These are phyloP conservation scores for Cercospora berteroae DNA, from an alignment of 2,329 filamentous ascomycete species.

Conservation along the genomic window DNA sequence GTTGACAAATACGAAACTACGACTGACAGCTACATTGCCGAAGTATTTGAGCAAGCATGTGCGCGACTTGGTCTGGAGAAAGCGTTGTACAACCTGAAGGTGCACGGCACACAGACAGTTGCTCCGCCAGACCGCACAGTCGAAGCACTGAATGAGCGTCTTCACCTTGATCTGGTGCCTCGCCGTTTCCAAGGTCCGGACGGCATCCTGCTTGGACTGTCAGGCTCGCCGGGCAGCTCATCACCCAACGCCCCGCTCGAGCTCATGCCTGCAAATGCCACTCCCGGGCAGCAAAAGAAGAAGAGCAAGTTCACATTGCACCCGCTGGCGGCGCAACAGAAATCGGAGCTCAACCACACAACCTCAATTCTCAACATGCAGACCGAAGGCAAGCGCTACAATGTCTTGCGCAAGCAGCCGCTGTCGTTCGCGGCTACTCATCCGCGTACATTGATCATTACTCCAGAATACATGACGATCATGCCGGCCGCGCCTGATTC, in stretches of 20 bases:
- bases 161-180: conserved; percentile 72
- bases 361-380: conserved; percentile 45
- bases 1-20: conserved; percentile 69
- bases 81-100: conserved; percentile 73
- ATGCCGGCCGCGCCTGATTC: conserved; percentile 57
- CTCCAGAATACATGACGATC: conserved; percentile 84
- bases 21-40: conserved; percentile 78
- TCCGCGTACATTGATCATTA: conserved; percentile 73
- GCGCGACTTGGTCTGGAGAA: conserved; percentile 76
- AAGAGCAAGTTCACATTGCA: conserved; percentile 45
- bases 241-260: conserved; percentile 67
- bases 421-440: conserved; percentile 76
- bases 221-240: conserved; percentile 65
- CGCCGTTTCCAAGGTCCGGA: conserved; percentile 58
- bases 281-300: conserved; percentile 32
- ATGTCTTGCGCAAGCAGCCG: conserved; percentile 76
- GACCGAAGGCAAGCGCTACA: conserved; percentile 62
- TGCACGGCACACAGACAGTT: conserved; percentile 70
- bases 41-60: conserved; percentile 76
- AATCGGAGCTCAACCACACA: conserved; percentile 25
- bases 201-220: conserved; percentile 65
- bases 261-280: conserved; percentile 44
- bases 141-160: conserved; percentile 71
- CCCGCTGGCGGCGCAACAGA: conserved; percentile 59
- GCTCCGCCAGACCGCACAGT: conserved; percentile 76